Evolutionary conservation across 768 basidiomycete species (phyloP).

Genomic region (Psilocybe sp.): DNA sequence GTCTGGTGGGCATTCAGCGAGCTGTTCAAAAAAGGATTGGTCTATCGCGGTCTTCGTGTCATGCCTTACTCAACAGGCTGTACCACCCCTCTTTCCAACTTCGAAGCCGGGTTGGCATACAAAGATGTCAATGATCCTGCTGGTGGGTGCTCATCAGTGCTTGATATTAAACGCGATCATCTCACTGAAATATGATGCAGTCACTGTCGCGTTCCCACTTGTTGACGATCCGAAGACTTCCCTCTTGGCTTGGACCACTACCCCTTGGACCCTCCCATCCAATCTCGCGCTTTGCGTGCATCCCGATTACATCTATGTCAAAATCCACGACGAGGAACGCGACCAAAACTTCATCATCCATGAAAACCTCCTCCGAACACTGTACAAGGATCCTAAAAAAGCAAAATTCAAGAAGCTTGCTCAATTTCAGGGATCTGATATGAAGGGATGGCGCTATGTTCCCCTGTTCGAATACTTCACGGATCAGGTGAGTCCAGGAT

Average conservation of each 20-base stretch:
- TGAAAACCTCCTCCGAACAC: conserved; percentile 78
- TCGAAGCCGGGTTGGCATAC: conserved; percentile 92
- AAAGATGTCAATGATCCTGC: conserved; percentile 93
- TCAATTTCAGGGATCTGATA: conserved; percentile 84
- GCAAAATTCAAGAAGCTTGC: conserved; percentile 92
- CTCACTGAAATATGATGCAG: conserved; percentile 31
- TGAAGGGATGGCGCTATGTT: conserved; percentile 95
- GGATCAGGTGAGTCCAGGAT: conserved; percentile 60
- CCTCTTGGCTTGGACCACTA: conserved; percentile 97
- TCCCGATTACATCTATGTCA: conserved; percentile 94
- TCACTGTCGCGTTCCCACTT: conserved; percentile 90
- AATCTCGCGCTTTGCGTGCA: conserved; percentile 95
- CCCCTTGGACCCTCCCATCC: conserved; percentile 96
- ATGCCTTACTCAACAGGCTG: conserved; percentile 99
- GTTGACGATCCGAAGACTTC: conserved; percentile 91
- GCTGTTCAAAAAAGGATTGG: conserved; percentile 88
- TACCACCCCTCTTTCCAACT: conserved; percentile 95
- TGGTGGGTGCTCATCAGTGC: conserved; percentile 39
- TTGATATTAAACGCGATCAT: not conserved
- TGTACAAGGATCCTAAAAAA: conserved; percentile 97
- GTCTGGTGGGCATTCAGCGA: conserved; percentile 99
- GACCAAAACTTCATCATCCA: conserved; percentile 90
- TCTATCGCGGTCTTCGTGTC: conserved; percentile 90
- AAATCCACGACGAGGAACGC: conserved; percentile 88
- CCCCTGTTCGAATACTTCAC: conserved; percentile 97